Conservation (phyloP, 306 rosid genomes). For the Coriaria nepalensis region DNA sequence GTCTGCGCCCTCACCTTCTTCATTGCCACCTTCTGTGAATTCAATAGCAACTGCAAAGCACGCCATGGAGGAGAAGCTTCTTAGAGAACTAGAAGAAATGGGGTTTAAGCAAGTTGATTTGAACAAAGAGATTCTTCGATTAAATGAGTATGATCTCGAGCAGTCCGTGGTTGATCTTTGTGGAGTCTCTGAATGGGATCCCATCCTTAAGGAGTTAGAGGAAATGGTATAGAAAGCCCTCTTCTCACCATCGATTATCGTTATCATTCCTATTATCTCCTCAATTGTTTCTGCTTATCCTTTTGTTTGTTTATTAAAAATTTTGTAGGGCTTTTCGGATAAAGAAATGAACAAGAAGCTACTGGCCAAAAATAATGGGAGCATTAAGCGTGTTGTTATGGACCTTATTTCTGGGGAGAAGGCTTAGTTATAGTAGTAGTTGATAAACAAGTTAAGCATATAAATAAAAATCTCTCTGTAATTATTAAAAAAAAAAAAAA, state of each 20-base stretch:
- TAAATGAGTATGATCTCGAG: constrained; percentile 55
- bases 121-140: constrained; percentile 71
- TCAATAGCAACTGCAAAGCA: constrained; percentile 16
- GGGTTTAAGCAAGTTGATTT: constrained; percentile 62
- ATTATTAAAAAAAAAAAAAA: no score
- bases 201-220: constrained; percentile 61
- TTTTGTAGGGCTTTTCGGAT: constrained; percentile 15
- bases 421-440: constrained; percentile 14
- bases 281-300: background rate
- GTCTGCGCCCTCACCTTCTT: background rate
- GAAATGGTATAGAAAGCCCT: constrained; percentile 49
- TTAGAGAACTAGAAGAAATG: constrained; percentile 71
- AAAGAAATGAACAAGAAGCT: constrained; percentile 53
- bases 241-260: background rate
- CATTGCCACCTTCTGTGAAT: constrained; percentile 13
- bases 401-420: constrained; percentile 54
- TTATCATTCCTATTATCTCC: background rate
- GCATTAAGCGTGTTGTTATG: constrained; percentile 81
- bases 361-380: constrained; percentile 77
- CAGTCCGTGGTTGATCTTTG: constrained; percentile 73
- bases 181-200: constrained; percentile 68
- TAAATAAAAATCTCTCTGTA: no score
- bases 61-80: constrained; percentile 45
- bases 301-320: constrained; percentile 2
- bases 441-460: no score